Evolutionary conservation across 805 yeast genomes (phyloP).

Genomic region (Metschnikowia dekortorum): DNA sequence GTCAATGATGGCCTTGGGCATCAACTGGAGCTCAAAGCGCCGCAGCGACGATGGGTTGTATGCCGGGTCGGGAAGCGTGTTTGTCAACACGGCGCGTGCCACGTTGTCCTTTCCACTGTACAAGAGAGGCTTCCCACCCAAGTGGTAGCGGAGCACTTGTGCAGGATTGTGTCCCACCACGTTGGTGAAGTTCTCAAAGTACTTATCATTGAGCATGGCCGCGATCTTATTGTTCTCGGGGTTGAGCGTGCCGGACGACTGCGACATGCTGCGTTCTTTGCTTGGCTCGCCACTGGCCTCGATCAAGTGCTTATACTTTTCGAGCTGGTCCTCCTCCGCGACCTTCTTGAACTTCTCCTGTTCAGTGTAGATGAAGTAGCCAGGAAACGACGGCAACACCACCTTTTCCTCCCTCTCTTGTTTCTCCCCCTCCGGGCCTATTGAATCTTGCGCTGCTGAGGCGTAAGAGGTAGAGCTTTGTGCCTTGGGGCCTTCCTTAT

Average conservation of each 20-base stretch:
- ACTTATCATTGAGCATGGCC: slow-evolving; percentile 63
- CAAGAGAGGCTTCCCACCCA: slow-evolving; percentile 72
- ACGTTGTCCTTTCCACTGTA: slow-evolving; percentile 62
- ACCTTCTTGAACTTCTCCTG: slow-evolving; percentile 58
- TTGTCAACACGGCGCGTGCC: slow-evolving; percentile 38
- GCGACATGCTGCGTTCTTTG: slow-evolving; percentile 14
- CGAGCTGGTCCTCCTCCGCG: slow-evolving; percentile 49
- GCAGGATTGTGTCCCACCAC: slow-evolving; percentile 75
- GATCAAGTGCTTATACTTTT: slow-evolving; percentile 44
- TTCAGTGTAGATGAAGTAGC: slow-evolving; percentile 67
- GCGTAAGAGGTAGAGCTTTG: slow-evolving; percentile 2
- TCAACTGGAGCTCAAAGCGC: slow-evolving; percentile 80
- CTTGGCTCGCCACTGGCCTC: slow-evolving; percentile 39
- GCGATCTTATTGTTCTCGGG: slow-evolving; percentile 33
- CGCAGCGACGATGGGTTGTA: slow-evolving; percentile 57
- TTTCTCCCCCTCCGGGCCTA: slow-evolving; percentile 2
- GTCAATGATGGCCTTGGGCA: slow-evolving; percentile 90
- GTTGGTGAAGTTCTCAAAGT: slow-evolving; percentile 74
- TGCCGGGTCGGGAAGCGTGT: slow-evolving; percentile 53
- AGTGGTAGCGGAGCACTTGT: slow-evolving; percentile 82
- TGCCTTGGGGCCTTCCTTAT: no score
- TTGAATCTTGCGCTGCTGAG: not conserved
- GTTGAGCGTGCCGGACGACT: slow-evolving; percentile 15
- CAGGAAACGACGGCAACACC: slow-evolving; percentile 51
- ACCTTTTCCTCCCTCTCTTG: not conserved